Evolutionary conservation across 352 stramenopile genomes (phyloP), one percentile per base, ranked within the genome.

Genomic region (Vaucheria bursata): DNA sequence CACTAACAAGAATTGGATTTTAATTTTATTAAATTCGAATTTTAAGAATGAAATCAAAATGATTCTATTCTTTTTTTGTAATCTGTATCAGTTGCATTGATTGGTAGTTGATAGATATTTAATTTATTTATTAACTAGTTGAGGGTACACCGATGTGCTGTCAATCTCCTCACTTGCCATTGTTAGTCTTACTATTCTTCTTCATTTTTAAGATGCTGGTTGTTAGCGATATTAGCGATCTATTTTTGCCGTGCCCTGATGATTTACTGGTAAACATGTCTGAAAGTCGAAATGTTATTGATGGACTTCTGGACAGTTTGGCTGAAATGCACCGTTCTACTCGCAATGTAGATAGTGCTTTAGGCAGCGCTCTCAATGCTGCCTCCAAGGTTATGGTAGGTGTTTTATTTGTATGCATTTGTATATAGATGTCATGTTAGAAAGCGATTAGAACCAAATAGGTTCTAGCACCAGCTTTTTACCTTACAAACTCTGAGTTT

Each of bases 241-340:
- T 91, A 1, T 93, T 95, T 86, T 82, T 95, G 72, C 90, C 88
- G 31, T 32, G 78, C 3, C 87, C 87, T 7, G 95, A 98, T 79
- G 93, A 99, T 85, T 86, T 99, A 59, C 88, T 99, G 50, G 95
- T 99, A 6, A 98, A 99, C 86, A 84, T 99, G 69, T 91, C 85
- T 34, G 92, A 99, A 79, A 96, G 89, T 45, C 88, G 95, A 39
- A 87, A 93, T 6, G 87, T 97, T 6, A 87, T 99, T 18, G 94
- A 98, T 49, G 85, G 88, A 50, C 91, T 99, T 77, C 88, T 99
- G 39, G 94, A 99, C 75, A 92, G 88, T 52, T 72, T 82, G 31
- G 69, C 68, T 3, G 38, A 82, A 66, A 94, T 93, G 72, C 97
- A 89, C 91, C 90, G 83, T 83, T 92, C 87, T 87, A 96, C 83